phyloP scores from a whole-genome alignment of 2,329 filamentous ascomycete genomes.

The Cladosporium oxysporum region DNA sequence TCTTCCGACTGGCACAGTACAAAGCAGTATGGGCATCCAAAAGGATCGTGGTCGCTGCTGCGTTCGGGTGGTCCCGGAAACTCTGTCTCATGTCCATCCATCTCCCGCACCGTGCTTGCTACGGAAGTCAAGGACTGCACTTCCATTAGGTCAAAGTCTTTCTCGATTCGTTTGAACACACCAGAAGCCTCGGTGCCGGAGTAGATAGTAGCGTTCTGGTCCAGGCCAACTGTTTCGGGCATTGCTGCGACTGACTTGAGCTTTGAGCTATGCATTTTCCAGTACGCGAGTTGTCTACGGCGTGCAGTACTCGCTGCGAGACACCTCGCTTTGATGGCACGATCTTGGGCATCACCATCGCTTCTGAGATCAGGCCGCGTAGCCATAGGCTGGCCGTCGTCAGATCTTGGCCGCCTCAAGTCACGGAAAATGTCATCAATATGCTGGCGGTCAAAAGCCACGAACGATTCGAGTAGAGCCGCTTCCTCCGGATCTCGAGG shows the following conservation, averaged over 20 bases:
- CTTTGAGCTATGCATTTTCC: conserved; percentile 1
- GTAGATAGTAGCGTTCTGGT: not conserved
- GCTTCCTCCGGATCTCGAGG: not conserved
- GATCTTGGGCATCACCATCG: not conserved
- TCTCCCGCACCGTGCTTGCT: conserved; percentile 3
- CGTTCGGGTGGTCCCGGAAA: not conserved
- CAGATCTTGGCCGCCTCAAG: not conserved
- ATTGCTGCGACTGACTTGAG: not conserved
- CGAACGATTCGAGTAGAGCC: not conserved
- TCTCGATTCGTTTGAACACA: not conserved
- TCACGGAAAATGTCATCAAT: not conserved
- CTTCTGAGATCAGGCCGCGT: not conserved
- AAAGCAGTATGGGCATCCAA: conserved; percentile 8
- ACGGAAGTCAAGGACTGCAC: not conserved
- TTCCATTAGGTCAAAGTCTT: not conserved
- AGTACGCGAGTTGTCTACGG: conserved; percentile 3
- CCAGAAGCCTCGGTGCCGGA: not conserved
- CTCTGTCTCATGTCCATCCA: not conserved
- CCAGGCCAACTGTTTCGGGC: not conserved
- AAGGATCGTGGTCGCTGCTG: not conserved
- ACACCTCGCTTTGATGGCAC: not conserved
- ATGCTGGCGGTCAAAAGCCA: not conserved
- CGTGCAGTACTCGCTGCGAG: not conserved
- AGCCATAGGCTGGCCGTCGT: not conserved
- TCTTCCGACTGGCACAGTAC: not conserved